Conservation (phyloP, 768 basidiomycete species). For the Amanita inopinata region DNA sequence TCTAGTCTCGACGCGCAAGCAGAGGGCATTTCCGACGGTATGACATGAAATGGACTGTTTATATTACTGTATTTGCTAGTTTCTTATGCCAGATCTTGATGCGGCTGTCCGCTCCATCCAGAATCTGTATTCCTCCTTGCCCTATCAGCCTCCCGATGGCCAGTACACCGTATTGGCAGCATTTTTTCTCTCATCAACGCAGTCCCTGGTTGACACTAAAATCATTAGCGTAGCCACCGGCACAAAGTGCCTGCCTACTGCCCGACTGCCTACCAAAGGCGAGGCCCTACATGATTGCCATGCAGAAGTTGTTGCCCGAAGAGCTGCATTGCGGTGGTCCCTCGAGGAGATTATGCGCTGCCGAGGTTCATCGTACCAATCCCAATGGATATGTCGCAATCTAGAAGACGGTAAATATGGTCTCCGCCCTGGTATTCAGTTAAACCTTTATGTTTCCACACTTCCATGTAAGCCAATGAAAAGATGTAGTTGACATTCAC, state of each 20-base stretch:
- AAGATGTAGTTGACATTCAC: constrained; percentile 1
- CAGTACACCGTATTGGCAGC: constrained; percentile 62
- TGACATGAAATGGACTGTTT: background rate
- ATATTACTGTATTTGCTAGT: background rate
- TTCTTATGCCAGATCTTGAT: constrained; percentile 7
- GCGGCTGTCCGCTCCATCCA: constrained; percentile 24
- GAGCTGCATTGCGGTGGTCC: constrained; percentile 73
- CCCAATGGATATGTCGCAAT: constrained; percentile 38
- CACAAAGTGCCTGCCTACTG: constrained; percentile 72
- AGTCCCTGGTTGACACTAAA: constrained; percentile 25
- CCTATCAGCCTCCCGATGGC: constrained; percentile 38
- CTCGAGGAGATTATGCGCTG: constrained; percentile 54
- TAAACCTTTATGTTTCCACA: constrained; percentile 67
- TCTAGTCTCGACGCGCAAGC: constrained; percentile 10
- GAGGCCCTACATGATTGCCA: constrained; percentile 85
- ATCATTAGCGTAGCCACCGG: constrained; percentile 72
- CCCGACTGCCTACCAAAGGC: constrained; percentile 52
- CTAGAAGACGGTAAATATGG: constrained; percentile 28
- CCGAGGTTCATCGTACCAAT: constrained; percentile 21
- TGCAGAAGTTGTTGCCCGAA: constrained; percentile 84
- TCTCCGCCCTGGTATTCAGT: constrained; percentile 34
- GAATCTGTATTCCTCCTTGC: constrained; percentile 32
- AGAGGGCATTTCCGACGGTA: background rate
- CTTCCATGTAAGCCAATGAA: constrained; percentile 34
- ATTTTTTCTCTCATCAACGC: constrained; percentile 28